A percentile compares a stretch with the other conserved stretches of the same genome.
These are phyloP conservation scores for Arabidopsis arenosa DNA, from an alignment of 345 rosid species.

Conservation along the genomic window DNA sequence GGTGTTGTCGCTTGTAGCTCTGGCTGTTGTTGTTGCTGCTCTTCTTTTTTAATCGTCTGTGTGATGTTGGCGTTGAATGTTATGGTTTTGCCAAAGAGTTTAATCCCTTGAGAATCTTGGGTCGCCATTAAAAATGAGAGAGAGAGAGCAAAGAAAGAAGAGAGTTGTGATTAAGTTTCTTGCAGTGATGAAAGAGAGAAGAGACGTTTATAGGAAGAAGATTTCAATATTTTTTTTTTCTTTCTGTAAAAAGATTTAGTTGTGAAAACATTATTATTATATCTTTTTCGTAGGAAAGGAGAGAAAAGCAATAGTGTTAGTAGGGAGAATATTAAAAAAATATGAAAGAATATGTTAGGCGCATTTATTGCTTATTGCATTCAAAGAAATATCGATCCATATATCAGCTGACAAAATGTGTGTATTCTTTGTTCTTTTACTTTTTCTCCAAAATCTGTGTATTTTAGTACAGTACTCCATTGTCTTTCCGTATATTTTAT, in stretches of 20 bases:
- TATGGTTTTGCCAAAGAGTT: constrained; percentile 84
- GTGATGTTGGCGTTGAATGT: constrained; percentile 55
- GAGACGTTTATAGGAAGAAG: constrained; percentile 29
- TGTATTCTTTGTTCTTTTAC: constrained; percentile 11
- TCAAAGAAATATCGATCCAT: constrained; percentile 36
- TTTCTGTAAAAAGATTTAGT: constrained; percentile 1
- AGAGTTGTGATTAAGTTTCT: constrained; percentile 36
- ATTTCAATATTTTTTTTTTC: not conserved
- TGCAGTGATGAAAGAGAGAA: constrained; percentile 37
- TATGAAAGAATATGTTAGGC: constrained; percentile 43
- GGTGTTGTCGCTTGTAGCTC: constrained; percentile 38
- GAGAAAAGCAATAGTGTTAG: constrained; percentile 47
- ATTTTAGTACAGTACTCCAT: constrained; percentile 30
- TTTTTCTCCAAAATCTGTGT: not conserved
- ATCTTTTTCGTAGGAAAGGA: constrained; percentile 41
- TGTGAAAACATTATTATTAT: constrained; percentile 28
- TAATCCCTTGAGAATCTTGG: constrained; percentile 68
- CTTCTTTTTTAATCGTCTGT: constrained; percentile 52
- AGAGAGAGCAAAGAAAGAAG: constrained; percentile 25
- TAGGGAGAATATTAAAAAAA: constrained; percentile 19
- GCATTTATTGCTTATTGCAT: constrained; percentile 35
- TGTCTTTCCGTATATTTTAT: constrained; percentile 26
- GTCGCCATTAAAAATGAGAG: constrained; percentile 52
- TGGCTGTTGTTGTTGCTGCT: constrained; percentile 37
- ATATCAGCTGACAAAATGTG: constrained; percentile 33